Percentiles rank a stretch among this genome's conserved stretches.
phyloP scores from a whole-genome alignment of 176 grass and related monocot species.

The Urochloa ruziziensis region DNA sequence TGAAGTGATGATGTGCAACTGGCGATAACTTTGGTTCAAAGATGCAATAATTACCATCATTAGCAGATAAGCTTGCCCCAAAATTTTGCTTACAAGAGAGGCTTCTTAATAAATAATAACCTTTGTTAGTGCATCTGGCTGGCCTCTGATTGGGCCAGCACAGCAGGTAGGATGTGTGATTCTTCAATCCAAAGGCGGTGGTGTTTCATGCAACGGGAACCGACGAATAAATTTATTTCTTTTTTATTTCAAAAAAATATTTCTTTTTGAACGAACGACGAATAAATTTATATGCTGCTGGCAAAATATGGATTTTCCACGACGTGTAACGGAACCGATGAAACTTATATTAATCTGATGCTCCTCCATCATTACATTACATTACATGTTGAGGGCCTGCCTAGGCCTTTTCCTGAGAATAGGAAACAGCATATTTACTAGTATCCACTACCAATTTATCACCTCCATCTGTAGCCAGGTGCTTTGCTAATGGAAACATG shows the following conservation, averaged over 20 bases:
- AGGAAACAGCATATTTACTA: too few species aligned
- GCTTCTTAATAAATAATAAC: background rate
- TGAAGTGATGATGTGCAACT: background rate
- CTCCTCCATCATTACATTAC: background rate
- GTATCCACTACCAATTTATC: too few species aligned
- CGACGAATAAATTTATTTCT: constrained; percentile 22
- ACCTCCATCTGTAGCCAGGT: background rate
- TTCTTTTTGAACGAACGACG: too few species aligned
- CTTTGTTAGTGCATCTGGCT: background rate
- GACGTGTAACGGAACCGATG: too few species aligned
- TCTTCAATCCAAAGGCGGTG: constrained; percentile 35
- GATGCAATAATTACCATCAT: constrained; percentile 37
- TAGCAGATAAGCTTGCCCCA: constrained; percentile 22
- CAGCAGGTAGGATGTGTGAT: background rate
- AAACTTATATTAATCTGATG: background rate
- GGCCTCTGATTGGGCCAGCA: constrained; percentile 17
- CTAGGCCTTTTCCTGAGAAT: background rate
- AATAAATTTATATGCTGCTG: constrained; percentile 12
- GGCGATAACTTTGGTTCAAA: constrained; percentile 13
- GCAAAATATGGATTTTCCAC: background rate
- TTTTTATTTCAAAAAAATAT: too few species aligned
- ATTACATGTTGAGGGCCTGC: too few species aligned
- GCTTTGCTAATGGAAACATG: constrained; percentile 23
- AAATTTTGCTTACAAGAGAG: constrained; percentile 33
- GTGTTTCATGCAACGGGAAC: constrained; percentile 16